phyloP scores from a whole-genome alignment of 2,329 filamentous ascomycete species.

The Xylaria multiplex region DNA sequence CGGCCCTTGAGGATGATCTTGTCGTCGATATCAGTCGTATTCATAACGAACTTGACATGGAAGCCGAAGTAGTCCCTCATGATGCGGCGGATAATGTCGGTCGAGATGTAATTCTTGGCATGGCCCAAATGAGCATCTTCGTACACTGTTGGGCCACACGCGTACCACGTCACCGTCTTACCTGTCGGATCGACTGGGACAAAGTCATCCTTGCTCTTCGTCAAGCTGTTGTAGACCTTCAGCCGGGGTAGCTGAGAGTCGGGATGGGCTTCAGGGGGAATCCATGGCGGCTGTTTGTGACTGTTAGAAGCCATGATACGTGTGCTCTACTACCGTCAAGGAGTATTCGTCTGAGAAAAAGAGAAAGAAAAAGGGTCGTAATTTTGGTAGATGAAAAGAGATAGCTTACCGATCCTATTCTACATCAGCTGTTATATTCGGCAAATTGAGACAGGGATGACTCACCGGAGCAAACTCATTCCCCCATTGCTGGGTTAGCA shows the following conservation, averaged over 20 bases:
- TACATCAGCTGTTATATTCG: constrained; percentile 9
- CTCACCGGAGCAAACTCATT: constrained; percentile 15
- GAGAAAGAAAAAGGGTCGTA: constrained; percentile 18
- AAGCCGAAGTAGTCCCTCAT: constrained; percentile 84
- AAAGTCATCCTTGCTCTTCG: constrained; percentile 79
- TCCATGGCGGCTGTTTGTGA: constrained; percentile 27
- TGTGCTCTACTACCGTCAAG: background rate
- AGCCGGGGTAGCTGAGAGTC: constrained; percentile 24
- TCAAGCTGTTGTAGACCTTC: constrained; percentile 82
- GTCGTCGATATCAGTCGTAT: constrained; percentile 88
- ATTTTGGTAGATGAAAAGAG: constrained; percentile 7
- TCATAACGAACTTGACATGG: constrained; percentile 87
- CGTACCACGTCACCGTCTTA: constrained; percentile 80
- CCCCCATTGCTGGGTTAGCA: background rate
- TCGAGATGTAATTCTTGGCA: constrained; percentile 88
- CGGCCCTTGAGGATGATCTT: constrained; percentile 64
- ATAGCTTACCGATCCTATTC: constrained; percentile 3
- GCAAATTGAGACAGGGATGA: constrained; percentile 14
- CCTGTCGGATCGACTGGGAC: constrained; percentile 72
- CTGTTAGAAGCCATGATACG: constrained; percentile 23
- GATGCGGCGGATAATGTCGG: constrained; percentile 86
- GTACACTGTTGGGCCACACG: constrained; percentile 87
- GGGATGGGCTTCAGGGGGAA: constrained; percentile 14
- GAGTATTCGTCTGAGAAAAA: constrained; percentile 3
- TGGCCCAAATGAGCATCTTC: constrained; percentile 81